Evolutionary conservation across 805 yeast species (phyloP).

Genomic region (Sugiyamaella mastotermitis): DNA sequence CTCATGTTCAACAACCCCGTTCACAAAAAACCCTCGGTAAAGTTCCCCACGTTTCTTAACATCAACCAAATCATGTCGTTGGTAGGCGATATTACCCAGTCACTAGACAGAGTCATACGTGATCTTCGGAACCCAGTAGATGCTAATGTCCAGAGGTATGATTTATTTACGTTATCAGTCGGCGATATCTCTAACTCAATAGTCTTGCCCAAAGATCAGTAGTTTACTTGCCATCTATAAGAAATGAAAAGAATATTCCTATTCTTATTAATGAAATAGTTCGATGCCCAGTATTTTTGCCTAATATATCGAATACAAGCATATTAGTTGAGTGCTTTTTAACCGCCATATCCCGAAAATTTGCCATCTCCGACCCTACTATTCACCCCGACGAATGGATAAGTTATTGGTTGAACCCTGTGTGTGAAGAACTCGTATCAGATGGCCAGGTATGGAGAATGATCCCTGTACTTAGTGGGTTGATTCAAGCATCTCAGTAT

Average conservation of each 20-base stretch:
- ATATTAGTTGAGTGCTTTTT: constrained; percentile 21
- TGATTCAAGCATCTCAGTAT: constrained; percentile 11
- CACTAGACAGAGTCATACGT: constrained; percentile 2
- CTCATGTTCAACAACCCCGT: too few species aligned
- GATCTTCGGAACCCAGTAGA: constrained; percentile 3
- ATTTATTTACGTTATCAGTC: neutral
- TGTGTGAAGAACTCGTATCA: constrained; percentile 4
- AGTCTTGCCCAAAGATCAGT: constrained; percentile 12
- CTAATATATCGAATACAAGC: constrained; percentile 5
- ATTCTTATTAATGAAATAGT: constrained; percentile 19
- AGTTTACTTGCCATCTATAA: constrained; percentile 19
- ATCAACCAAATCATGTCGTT: constrained; percentile 1
- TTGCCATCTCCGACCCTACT: constrained; percentile 22
- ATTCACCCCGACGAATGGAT: constrained; percentile 18
- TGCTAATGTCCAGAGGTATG: neutral
- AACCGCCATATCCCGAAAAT: constrained; percentile 20
- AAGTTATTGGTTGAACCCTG: constrained; percentile 9
- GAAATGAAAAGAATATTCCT: constrained; percentile 21
- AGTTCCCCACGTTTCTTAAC: too few species aligned
- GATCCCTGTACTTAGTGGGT: constrained; percentile 18
- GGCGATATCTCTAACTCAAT: neutral
- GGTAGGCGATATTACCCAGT: constrained; percentile 2
- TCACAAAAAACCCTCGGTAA: too few species aligned
- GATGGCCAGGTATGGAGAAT: constrained; percentile 18
- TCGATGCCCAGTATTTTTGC: constrained; percentile 13